Conservation (phyloP, 768 basidiomycete genomes). For the Podaxis pistillaris region DNA sequence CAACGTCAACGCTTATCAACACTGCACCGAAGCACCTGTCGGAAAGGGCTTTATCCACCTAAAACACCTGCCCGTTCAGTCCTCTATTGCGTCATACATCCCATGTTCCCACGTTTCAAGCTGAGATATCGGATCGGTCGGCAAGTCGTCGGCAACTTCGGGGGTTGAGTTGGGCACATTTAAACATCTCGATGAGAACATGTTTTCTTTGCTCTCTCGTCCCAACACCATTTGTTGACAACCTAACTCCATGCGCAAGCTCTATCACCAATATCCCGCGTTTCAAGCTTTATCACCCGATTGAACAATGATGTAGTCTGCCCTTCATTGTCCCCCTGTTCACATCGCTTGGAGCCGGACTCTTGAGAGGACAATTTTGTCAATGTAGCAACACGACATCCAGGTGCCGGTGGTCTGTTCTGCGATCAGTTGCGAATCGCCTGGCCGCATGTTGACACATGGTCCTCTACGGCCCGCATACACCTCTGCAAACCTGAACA, state of each 20-base stretch:
- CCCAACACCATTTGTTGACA: not conserved
- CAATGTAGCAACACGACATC: not conserved
- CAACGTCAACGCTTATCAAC: not conserved
- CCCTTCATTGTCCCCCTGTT: no score
- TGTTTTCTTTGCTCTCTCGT: no score
- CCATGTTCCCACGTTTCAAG: not conserved
- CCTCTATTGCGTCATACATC: no score
- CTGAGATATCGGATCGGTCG: not conserved
- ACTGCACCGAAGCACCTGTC: not conserved
- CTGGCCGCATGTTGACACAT: not conserved
- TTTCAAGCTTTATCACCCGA: not conserved
- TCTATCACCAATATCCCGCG: not conserved
- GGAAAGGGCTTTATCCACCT: constrained; percentile 3
- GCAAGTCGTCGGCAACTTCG: no score
- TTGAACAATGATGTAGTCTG: no score
- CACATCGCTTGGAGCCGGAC: no score
- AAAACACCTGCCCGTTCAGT: no score
- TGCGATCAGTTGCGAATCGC: not conserved
- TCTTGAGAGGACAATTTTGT: not conserved
- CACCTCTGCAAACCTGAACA: not conserved
- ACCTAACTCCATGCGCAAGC: not conserved
- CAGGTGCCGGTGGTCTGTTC: not conserved
- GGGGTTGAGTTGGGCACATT: not conserved
- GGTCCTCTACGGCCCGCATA: no score
- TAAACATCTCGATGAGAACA: not conserved